Evolutionary conservation across 2,329 filamentous ascomycete genomes (phyloP).

Genomic region (Aspergillus sp.): DNA sequence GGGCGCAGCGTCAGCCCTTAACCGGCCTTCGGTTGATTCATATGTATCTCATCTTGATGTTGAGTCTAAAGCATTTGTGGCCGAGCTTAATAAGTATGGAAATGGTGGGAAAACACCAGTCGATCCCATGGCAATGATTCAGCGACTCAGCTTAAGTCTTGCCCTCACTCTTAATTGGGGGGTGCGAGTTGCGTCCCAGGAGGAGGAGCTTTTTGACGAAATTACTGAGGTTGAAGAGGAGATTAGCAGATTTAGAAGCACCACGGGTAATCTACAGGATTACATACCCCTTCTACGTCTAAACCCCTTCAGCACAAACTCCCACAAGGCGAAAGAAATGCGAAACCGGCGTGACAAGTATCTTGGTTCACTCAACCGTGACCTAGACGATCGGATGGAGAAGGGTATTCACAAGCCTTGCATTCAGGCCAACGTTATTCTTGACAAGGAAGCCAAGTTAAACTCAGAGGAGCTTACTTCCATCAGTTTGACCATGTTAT

Average conservation of each 20-base stretch:
- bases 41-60: slow-evolving; percentile 64
- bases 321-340: slow-evolving; percentile 60
- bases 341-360: slow-evolving; percentile 61
- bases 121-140: slow-evolving; percentile 68
- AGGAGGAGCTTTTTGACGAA: slow-evolving; percentile 66
- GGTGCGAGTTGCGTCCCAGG: slow-evolving; percentile 57
- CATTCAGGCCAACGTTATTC: slow-evolving; percentile 66
- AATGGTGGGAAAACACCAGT: slow-evolving; percentile 54
- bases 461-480: slow-evolving; percentile 63
- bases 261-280: slow-evolving; percentile 77
- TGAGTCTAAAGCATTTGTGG: slow-evolving; percentile 63
- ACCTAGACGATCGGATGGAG: slow-evolving; percentile 60
- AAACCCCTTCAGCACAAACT: slow-evolving; percentile 62
- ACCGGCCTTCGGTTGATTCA: slow-evolving; percentile 62
- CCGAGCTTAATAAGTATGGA: slow-evolving; percentile 60
- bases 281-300: slow-evolving; percentile 72
- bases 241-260: slow-evolving; percentile 71
- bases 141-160: slow-evolving; percentile 62
- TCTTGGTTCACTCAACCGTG: slow-evolving; percentile 56
- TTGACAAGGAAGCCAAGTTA: slow-evolving; percentile 62
- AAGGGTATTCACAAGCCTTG: slow-evolving; percentile 63
- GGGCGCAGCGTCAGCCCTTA: slow-evolving; percentile 64
- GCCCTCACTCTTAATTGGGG: slow-evolving; percentile 68
- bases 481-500: slow-evolving; percentile 68
- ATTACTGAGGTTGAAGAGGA: slow-evolving; percentile 73